Conservation (phyloP, 768 basidiomycete genomes). For the Coprinellus micaceus region DNA sequence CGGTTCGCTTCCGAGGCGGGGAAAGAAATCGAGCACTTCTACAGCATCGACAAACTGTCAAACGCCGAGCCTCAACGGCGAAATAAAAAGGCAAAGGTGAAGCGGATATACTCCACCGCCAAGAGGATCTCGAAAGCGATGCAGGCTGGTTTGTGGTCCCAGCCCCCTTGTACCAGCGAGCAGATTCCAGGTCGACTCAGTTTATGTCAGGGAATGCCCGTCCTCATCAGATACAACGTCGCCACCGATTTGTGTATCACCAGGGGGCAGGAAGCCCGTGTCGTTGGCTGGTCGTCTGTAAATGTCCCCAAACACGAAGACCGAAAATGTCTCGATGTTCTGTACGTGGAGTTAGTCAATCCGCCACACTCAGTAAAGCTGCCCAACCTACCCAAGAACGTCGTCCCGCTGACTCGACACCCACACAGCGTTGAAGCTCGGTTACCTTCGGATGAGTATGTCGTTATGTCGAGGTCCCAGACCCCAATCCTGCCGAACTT, state of each 20-base stretch:
- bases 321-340: neutral
- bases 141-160: neutral
- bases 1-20: neutral
- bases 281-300: neutral
- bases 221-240: neutral
- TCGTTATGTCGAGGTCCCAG: neutral
- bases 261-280: neutral
- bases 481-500: neutral
- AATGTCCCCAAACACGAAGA: neutral
- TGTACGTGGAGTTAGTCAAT: neutral
- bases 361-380: neutral
- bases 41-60: neutral
- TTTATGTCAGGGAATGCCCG: neutral
- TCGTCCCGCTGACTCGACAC: neutral
- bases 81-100: too few relatives aligned
- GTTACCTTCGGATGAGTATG: neutral
- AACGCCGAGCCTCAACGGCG: too few relatives aligned
- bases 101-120: too few relatives aligned
- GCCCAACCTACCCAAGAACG: neutral
- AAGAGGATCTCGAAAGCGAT: too few relatives aligned
- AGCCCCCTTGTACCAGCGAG: neutral
- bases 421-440: neutral
- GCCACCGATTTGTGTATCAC: slow-evolving; percentile 1
- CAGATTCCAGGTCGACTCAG: neutral
- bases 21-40: neutral